Evolutionary conservation across 768 basidiomycete species (phyloP).

Genomic region (Harrya chromipes): DNA sequence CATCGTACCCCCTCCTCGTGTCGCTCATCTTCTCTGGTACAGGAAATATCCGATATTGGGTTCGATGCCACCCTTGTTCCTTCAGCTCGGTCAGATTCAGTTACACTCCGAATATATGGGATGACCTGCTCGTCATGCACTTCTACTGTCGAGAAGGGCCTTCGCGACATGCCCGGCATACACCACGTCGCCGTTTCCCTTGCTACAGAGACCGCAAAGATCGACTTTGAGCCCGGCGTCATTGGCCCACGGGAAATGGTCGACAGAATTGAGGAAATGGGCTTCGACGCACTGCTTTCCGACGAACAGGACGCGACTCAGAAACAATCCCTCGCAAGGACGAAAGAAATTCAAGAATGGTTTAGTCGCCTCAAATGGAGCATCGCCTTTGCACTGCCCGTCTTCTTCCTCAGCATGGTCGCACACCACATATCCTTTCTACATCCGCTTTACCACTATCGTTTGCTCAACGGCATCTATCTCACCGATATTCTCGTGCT

Average conservation of each 20-base stretch:
- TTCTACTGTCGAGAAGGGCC: constrained; percentile 67
- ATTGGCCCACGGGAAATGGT: constrained; percentile 86
- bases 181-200: constrained; percentile 68
- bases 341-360: constrained; percentile 94
- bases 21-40: constrained; percentile 11
- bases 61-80: constrained; percentile 85
- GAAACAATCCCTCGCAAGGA: constrained; percentile 77
- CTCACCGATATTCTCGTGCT: constrained; percentile 78
- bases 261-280: constrained; percentile 82
- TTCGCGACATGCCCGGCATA: constrained; percentile 71
- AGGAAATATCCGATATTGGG: constrained; percentile 93
- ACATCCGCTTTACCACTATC: constrained; percentile 46
- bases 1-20: not conserved
- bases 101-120: constrained; percentile 81
- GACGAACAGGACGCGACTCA: constrained; percentile 82
- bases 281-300: constrained; percentile 84
- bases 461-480: constrained; percentile 65
- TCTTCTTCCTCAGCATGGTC: constrained; percentile 90
- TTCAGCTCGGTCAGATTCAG: constrained; percentile 56
- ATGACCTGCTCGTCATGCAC: constrained; percentile 90
- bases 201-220: constrained; percentile 68
- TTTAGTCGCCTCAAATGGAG: constrained; percentile 70
- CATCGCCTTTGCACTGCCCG: constrained; percentile 82
- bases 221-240: constrained; percentile 71
- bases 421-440: constrained; percentile 65